Conservation (phyloP, 305 asterid genomes). For the Fraxinus sp. region DNA sequence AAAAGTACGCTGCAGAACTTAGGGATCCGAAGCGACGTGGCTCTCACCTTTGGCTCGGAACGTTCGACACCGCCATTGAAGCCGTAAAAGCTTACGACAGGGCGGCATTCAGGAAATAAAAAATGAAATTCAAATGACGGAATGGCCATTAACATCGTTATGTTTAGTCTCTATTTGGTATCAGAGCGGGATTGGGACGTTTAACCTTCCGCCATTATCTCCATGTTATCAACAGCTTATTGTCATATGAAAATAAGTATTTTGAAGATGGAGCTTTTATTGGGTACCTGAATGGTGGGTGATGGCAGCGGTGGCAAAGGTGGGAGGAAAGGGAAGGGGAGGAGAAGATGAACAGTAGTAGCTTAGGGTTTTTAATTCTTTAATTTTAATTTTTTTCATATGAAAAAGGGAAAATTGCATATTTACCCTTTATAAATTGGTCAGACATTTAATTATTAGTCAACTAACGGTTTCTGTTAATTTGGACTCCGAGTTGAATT, state of each 20-base stretch:
- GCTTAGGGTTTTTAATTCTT: no score
- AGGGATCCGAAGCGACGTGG: slow-evolving; percentile 62
- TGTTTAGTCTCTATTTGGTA: slow-evolving; percentile 19
- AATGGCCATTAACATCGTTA: slow-evolving; percentile 37
- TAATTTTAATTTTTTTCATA: no score
- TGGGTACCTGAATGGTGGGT: no score
- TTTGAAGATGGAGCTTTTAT: no score
- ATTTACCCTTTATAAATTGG: no score
- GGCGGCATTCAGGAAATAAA: slow-evolving; percentile 51
- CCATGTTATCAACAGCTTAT: not conserved
- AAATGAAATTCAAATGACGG: slow-evolving; percentile 9
- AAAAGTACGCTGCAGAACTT: slow-evolving; percentile 67
- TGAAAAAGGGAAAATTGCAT: no score
- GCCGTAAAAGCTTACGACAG: slow-evolving; percentile 70
- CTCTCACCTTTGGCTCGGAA: slow-evolving; percentile 68
- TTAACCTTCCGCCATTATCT: not conserved
- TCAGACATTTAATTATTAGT: no score
- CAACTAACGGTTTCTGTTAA: no score
- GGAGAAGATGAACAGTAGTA: no score
- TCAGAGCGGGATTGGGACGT: not conserved
- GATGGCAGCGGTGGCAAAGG: no score
- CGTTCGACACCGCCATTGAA: slow-evolving; percentile 51
- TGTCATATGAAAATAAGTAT: not conserved
- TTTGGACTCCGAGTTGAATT: no score
- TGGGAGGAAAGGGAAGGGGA: no score